Evolutionary conservation across 805 yeast species (phyloP), one percentile per base, ranked within the genome.

Genomic region (Lipomyces oligophaga): DNA sequence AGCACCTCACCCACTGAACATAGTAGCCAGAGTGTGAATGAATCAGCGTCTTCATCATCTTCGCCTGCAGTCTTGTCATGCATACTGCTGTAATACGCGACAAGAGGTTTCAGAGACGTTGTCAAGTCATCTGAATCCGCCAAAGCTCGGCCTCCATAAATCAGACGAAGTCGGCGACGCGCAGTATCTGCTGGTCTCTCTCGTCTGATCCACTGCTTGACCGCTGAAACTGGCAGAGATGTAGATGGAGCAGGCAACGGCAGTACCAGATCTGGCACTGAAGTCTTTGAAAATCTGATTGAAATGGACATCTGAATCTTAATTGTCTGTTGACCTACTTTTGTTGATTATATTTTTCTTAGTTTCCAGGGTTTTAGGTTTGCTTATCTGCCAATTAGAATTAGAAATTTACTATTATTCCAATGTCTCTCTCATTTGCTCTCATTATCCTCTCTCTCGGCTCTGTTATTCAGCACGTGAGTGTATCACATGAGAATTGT

Each of bases 1-100:
- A 84, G 60, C 11, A 71, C 74, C 27, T 78, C 87, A 5, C 96
- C 95, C 11, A 85, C 73, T 3, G 85, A 75, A 66, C 95, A 86
- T 62, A 85, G 95, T 3, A 87, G 71, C 59, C 80, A 85, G n/a
- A 83, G 67, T 37, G 67, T 66, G 36, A 28, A 41, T 7, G 38
- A 35, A n/a, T 52, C 49, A 10, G 26, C 53, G 2, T 54, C 57
- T 5, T 60, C 63, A 11, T 42, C 34, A 11, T 53, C n/a, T 35
- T 30, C 38, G 24, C 15, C 31, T 41, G 37, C 30, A 27, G 28
- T 34, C 16, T 16, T 27, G 38, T n/a, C 43, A 25, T 3, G 41
- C 34, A 27, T 28, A 47, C 5, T 45, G 41, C 11, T 38, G 22
- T 3, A 6, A 13, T 18, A 10, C 32, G 34, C 21, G 24, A 43